Base-by-base conservation (phyloP, 371 early-diverging fungal genomes). In the Catenaria anguillulae region DNA sequence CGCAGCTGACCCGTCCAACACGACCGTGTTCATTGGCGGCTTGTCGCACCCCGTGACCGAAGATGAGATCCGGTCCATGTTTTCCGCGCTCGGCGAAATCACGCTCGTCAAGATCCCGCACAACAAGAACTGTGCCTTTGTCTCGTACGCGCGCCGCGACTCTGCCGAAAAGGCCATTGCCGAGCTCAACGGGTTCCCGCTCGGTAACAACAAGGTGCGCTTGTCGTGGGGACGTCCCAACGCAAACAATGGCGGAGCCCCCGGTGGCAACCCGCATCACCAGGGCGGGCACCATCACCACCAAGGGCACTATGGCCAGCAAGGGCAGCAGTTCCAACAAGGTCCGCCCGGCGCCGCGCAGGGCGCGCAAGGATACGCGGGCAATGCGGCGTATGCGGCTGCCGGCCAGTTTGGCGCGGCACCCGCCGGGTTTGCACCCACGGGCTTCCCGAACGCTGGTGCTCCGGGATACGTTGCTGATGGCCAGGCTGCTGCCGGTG, bases 21-120 rank as follows among this genome's bases (percentile, higher is more conserved):
- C 93, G 4, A 93, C 95, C 1, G 91, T 95, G 31, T 95, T 95
- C 77, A 90, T 95, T 4, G 95, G 95, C 17, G 92, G 92, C 3
- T 71, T 95, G 50, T 82, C 80, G 42, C 75, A 86, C 15, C 78
- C 82, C 40, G 84, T 86, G 31, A 77, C 80, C 45, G 92, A 92
- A 70, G 89, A 89, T 42, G 92, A 93, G 59, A 73, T 94, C 60
- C 71, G 68, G 35, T 46, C 55, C 24, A 24, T 58, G 63, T 95
- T 95, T 69, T 72, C 79, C 35, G 82, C 82, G 42, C 91, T 89
- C 75, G 95, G 95, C 43, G 90, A 88, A 40, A 88, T 95, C 40
- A 78, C 78, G 0, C 86, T 90, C 72, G 87, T 88, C 67, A 93
- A 93, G 69, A 90, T 95, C 63, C 92, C 93, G 26, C 84, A 86